Percentiles rank a stretch among this genome's conserved stretches.
These are phyloP conservation scores for Wallemia ichthyophaga DNA, from an alignment of 1,284 basidiomycete genomes.

Conservation along the genomic window DNA sequence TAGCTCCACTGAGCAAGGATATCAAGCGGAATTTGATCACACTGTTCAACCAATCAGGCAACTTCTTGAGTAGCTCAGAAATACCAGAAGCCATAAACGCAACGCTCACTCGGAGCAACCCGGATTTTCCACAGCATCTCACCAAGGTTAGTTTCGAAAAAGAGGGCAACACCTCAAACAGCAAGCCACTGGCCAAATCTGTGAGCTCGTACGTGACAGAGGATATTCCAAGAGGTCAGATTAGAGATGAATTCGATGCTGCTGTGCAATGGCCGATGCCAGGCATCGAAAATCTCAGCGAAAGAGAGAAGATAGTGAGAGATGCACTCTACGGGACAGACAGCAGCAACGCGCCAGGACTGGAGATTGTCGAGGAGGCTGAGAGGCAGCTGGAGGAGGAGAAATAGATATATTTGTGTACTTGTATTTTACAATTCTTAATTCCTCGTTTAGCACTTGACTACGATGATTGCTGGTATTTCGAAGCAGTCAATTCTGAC, in stretches of 20 bases:
- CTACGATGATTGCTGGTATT: not conserved
- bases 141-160: not conserved
- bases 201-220: not conserved
- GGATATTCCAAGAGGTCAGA: not conserved
- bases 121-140: not conserved
- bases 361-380: not conserved
- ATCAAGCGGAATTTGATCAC: not conserved
- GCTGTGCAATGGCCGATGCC: not conserved
- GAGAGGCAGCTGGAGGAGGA: not conserved
- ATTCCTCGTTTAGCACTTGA: not conserved
- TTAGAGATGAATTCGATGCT: not conserved
- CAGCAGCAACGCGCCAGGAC: not conserved
- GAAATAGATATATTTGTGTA: not conserved
- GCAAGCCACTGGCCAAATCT: not conserved
- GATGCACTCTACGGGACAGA: not conserved
- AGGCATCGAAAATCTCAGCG: not conserved
- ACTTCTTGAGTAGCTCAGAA: not conserved
- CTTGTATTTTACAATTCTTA: not conserved
- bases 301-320: not conserved
- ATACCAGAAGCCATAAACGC: not conserved
- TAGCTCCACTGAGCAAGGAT: not conserved
- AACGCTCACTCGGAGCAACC: not conserved
- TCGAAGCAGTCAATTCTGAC: too few species aligned
- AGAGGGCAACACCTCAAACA: not conserved
- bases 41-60: not conserved